phyloP scores from a whole-genome alignment of 768 basidiomycete species.

The Trametes gibbosa region DNA sequence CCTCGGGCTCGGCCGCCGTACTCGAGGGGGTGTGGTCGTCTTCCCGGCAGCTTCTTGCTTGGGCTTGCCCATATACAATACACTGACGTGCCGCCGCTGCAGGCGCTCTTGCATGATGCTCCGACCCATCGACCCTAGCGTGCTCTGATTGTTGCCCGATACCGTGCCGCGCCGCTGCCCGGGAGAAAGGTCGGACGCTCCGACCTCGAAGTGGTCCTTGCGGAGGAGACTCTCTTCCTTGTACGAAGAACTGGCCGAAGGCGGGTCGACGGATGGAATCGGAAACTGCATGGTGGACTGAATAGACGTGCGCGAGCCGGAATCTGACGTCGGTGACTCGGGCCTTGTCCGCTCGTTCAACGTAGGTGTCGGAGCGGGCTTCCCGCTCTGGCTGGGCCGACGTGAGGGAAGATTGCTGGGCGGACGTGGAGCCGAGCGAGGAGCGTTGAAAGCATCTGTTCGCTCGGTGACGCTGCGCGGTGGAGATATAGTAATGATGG shows the following conservation, averaged over 20 bases:
- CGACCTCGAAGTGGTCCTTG: slow-evolving; percentile 17
- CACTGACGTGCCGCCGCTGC: slow-evolving; percentile 13
- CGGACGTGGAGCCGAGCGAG: slow-evolving; percentile 14
- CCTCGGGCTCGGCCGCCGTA: slow-evolving; percentile 11
- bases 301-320: slow-evolving; percentile 7
- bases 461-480: slow-evolving; percentile 14
- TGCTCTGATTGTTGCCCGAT: not conserved
- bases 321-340: slow-evolving; percentile 7
- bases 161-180: slow-evolving; percentile 8
- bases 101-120: not conserved
- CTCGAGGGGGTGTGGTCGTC: not conserved
- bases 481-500: slow-evolving; percentile 30
- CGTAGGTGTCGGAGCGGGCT: slow-evolving; percentile 1
- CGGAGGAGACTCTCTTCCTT: slow-evolving; percentile 17
- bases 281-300: slow-evolving; percentile 21
- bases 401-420: not conserved
- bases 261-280: slow-evolving; percentile 6
- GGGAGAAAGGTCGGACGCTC: not conserved
- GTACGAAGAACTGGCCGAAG: slow-evolving; percentile 9
- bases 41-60: slow-evolving; percentile 11
- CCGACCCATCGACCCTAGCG: not conserved
- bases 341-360: slow-evolving; percentile 4
- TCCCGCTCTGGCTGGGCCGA: slow-evolving; percentile 7
- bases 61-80: slow-evolving; percentile 4
- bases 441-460: slow-evolving; percentile 2